A percentile compares a stretch with the other conserved stretches of the same genome.
Evolutionary conservation across 805 yeast genomes (phyloP).

Genomic region (Kodamaea nitidulidarum): DNA sequence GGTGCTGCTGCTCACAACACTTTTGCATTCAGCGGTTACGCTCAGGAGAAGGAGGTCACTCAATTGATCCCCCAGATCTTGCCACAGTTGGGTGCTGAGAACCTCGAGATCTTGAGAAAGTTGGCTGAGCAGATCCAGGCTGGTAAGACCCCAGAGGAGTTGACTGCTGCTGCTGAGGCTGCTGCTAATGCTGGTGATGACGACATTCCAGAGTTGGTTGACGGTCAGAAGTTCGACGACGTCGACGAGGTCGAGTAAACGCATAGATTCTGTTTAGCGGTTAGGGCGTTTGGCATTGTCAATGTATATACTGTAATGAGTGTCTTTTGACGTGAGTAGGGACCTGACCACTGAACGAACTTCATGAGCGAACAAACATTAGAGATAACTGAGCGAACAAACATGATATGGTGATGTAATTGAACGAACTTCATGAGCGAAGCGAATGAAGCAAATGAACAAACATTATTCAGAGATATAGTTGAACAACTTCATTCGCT

Average conservation of each 20-base stretch:
- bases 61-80: constrained; percentile 92
- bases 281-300: neutral
- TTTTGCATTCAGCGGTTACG: constrained; percentile 90
- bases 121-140: constrained; percentile 85
- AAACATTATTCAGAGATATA: too few species aligned
- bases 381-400: too few species aligned
- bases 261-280: neutral
- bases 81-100: constrained; percentile 95
- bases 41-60: constrained; percentile 87
- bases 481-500: too few species aligned
- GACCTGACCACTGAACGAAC: too few species aligned
- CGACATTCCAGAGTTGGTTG: constrained; percentile 76
- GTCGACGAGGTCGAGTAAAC: constrained; percentile 32
- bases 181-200: constrained; percentile 43
- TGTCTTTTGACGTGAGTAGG: too few species aligned
- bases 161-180: constrained; percentile 43
- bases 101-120: constrained; percentile 81
- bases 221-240: constrained; percentile 82
- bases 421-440: too few species aligned
- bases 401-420: too few species aligned
- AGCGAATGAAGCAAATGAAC: too few species aligned
- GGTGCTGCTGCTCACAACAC: constrained; percentile 88
- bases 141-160: constrained; percentile 47
- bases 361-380: too few species aligned
- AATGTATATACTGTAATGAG: constrained; percentile 9